Conservation (phyloP, 257 asterid genomes). For the Solanum paucissectum region DNA sequence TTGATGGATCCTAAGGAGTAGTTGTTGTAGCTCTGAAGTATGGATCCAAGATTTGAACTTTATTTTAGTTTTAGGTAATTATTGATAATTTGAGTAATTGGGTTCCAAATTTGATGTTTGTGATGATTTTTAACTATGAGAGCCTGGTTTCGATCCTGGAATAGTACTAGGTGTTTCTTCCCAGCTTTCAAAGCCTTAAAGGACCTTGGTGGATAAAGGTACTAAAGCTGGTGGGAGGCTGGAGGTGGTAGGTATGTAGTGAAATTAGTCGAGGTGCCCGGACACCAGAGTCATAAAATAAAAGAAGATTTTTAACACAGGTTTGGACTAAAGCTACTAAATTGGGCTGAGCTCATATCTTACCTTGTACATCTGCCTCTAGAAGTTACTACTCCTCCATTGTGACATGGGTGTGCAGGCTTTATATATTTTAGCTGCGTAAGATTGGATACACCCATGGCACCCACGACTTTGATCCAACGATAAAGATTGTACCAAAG, state of each 20-base stretch:
- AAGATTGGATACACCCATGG: neutral
- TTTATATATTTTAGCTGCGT: neutral
- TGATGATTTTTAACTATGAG: neutral
- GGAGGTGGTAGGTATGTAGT: neutral
- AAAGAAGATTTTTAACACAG: neutral
- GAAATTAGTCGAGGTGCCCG: neutral
- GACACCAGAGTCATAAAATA: neutral
- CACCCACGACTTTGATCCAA: neutral
- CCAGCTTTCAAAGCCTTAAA: neutral
- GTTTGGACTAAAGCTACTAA: neutral
- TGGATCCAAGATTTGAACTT: neutral
- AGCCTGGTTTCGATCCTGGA: neutral
- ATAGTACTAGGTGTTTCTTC: neutral
- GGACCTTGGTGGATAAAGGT: neutral
- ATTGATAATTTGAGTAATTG: neutral
- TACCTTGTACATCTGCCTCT: neutral
- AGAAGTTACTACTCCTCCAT: neutral
- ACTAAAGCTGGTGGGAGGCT: neutral
- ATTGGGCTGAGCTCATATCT: neutral
- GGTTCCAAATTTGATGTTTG: neutral
- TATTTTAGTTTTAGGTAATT: neutral
- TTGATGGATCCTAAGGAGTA: neutral
- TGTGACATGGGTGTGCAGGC: neutral
- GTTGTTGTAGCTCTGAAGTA: neutral
- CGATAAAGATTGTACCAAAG: neutral